Conservation (phyloP, 306 rosid species). For the Arachis hypogaea region DNA sequence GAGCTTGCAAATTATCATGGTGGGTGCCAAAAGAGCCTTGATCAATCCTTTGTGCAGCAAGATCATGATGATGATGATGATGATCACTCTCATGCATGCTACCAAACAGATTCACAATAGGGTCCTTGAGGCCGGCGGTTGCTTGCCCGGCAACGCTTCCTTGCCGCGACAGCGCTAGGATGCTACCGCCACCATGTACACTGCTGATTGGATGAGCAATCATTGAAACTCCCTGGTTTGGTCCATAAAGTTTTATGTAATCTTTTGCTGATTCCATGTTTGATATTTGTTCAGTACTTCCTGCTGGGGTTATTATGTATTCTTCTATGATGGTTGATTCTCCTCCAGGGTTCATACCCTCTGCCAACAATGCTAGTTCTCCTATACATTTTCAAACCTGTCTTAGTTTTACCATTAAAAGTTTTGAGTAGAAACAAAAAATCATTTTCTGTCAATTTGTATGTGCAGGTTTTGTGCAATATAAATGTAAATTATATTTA, state of each 20-base stretch:
- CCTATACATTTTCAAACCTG: constrained; percentile 53
- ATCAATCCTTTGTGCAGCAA: background rate
- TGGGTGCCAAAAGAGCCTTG: constrained; percentile 46
- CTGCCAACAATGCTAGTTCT: constrained; percentile 85
- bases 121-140: constrained; percentile 58
- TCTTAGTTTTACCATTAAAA: too few species aligned
- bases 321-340: constrained; percentile 74
- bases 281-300: constrained; percentile 39
- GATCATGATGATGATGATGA: background rate
- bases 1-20: constrained; percentile 62
- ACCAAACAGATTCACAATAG: constrained; percentile 77
- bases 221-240: constrained; percentile 74
- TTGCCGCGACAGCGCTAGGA: constrained; percentile 55
- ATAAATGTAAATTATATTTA: too few species aligned
- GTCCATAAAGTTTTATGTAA: constrained; percentile 69
- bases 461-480: too few species aligned
- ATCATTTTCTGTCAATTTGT: too few species aligned
- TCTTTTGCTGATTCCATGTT: constrained; percentile 60
- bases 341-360: constrained; percentile 84
- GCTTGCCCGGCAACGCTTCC: constrained; percentile 60
- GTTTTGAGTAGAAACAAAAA: too few species aligned
- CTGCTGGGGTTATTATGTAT: constrained; percentile 75
- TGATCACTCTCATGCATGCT: constrained; percentile 65
- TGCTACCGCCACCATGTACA: constrained; percentile 67
- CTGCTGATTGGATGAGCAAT: constrained; percentile 66